phyloP scores from a whole-genome alignment of 2,329 filamentous ascomycete genomes.

The Xylariales sp. region DNA sequence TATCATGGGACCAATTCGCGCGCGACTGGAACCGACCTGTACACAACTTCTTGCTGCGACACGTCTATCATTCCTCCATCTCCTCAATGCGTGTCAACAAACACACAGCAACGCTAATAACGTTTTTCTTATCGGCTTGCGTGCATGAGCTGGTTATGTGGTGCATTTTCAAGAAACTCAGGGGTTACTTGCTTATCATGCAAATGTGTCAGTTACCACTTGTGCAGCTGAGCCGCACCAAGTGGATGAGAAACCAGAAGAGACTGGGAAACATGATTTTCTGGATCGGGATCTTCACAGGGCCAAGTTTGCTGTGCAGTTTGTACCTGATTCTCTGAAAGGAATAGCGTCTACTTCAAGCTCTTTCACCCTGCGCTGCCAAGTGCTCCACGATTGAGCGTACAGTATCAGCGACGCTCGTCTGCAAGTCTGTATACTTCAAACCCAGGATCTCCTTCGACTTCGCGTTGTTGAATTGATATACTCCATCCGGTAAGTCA shows the following conservation, averaged over 20 bases:
- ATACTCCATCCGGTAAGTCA: slow-evolving; percentile 43
- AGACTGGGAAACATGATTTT: slow-evolving; percentile 70
- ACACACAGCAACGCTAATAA: slow-evolving; percentile 68
- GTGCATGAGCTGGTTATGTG: slow-evolving; percentile 77
- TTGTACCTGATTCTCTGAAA: slow-evolving; percentile 53
- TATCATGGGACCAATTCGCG: slow-evolving; percentile 72
- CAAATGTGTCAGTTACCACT: slow-evolving; percentile 73
- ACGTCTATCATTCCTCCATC: slow-evolving; percentile 76
- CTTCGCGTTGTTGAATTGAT: slow-evolving; percentile 50
- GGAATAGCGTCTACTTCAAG: not conserved
- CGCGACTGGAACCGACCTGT: slow-evolving; percentile 77
- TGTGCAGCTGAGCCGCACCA: slow-evolving; percentile 62
- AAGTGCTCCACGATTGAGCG: slow-evolving; percentile 33
- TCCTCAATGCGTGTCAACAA: slow-evolving; percentile 67
- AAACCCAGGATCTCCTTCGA: slow-evolving; percentile 54
- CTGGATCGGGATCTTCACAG: slow-evolving; percentile 74
- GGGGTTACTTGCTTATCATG: slow-evolving; percentile 67
- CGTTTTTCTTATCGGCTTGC: slow-evolving; percentile 66
- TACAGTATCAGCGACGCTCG: slow-evolving; percentile 57
- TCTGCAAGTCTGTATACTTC: slow-evolving; percentile 53
- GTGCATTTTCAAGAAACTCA: slow-evolving; percentile 72
- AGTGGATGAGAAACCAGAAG: slow-evolving; percentile 56
- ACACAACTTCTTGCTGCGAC: slow-evolving; percentile 70
- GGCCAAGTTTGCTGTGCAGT: slow-evolving; percentile 63
- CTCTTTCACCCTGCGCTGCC: too few relatives aligned